Evolutionary conservation across 768 basidiomycete genomes (phyloP).

Genomic region (Pleurotus salmoneostramineus): DNA sequence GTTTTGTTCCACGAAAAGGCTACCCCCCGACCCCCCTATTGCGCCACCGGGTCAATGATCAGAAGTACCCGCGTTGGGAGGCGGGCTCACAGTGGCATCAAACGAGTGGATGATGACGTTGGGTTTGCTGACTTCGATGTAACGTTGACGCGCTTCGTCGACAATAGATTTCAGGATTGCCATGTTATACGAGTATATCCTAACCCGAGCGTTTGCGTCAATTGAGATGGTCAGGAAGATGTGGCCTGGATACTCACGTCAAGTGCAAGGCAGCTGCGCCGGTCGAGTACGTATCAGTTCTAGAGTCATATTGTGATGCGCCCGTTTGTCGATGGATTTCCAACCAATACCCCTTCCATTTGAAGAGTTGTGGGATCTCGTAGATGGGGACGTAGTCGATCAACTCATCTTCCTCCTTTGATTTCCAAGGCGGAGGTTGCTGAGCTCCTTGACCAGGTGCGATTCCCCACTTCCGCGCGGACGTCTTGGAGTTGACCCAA

Average conservation of each 20-base stretch:
- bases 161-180: slow-evolving; percentile 36
- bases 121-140: slow-evolving; percentile 35
- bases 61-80: too few relatives aligned
- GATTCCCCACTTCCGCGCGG: slow-evolving; percentile 35
- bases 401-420: slow-evolving; percentile 18
- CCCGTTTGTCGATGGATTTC: slow-evolving; percentile 25
- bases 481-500: slow-evolving; percentile 35
- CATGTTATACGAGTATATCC: slow-evolving; percentile 41
- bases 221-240: too few relatives aligned
- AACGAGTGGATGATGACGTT: slow-evolving; percentile 37
- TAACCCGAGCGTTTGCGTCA: slow-evolving; percentile 7
- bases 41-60: too few relatives aligned
- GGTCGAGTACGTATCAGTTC: background rate
- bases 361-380: slow-evolving; percentile 35
- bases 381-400: slow-evolving; percentile 41
- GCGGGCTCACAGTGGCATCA: slow-evolving; percentile 11
- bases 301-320: slow-evolving; percentile 1
- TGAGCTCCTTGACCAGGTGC: slow-evolving; percentile 16
- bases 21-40: slow-evolving; percentile 32
- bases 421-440: too few relatives aligned
- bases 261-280: slow-evolving; percentile 17
- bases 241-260: slow-evolving; percentile 23
- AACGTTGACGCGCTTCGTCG: slow-evolving; percentile 35
- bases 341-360: slow-evolving; percentile 40
- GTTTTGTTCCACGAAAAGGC: slow-evolving; percentile 37